phyloP scores from a whole-genome alignment of 179 eudicot species.

The Silene vulgaris region DNA sequence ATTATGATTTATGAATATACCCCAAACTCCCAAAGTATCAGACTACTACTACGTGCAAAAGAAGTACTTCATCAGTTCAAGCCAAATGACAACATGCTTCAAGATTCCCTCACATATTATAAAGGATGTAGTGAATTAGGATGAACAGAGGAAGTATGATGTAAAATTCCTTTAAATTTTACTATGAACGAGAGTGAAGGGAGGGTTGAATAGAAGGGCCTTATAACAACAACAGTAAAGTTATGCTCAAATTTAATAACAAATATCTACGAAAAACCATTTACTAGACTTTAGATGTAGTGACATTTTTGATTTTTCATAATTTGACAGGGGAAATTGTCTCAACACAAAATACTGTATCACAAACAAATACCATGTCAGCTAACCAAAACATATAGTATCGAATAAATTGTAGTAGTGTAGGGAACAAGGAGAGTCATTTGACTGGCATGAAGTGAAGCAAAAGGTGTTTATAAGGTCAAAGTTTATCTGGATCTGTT shows the following conservation, averaged over 20 bases:
- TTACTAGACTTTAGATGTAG: background rate
- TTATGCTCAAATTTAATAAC: background rate
- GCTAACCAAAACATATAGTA: background rate
- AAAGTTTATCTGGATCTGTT: no score
- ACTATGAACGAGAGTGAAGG: background rate
- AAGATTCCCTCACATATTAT: background rate
- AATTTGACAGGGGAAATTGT: background rate
- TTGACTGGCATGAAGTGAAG: no score
- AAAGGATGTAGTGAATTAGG: no score
- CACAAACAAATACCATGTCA: background rate
- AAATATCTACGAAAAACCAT: background rate
- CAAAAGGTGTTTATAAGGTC: no score
- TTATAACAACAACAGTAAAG: background rate
- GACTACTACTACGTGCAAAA: background rate
- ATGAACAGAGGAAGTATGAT: no score
- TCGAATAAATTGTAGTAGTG: background rate
- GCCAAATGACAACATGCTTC: background rate
- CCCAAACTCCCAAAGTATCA: background rate
- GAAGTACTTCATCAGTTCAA: background rate
- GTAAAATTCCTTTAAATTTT: background rate
- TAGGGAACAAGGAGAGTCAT: no score
- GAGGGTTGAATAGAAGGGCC: background rate
- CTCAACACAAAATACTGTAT: no score
- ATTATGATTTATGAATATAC: background rate
- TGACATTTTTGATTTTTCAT: background rate